Evolutionary conservation across 2,329 filamentous ascomycete genomes (phyloP).

Genomic region (Xylaria sp.): DNA sequence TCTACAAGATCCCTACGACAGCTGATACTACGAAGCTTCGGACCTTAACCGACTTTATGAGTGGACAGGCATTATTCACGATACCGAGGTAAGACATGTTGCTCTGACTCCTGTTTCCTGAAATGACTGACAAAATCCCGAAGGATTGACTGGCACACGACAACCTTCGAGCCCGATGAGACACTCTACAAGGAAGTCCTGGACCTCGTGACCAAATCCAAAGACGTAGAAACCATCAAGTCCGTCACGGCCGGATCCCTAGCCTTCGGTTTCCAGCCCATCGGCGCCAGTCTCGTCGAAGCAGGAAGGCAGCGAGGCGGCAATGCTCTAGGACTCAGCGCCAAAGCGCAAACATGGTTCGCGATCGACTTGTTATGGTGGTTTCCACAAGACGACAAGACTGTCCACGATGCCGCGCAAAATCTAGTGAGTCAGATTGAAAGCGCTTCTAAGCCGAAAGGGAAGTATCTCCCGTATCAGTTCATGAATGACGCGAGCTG

Average conservation of each 20-base stretch:
- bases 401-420: not conserved
- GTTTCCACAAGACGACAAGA: not conserved
- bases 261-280: constrained; percentile 6
- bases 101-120: no score
- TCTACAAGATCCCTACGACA: constrained; percentile 1
- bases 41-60: not conserved
- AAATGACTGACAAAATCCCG: not conserved
- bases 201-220: not conserved
- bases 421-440: not conserved
- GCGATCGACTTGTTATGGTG: not conserved
- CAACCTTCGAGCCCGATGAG: not conserved
- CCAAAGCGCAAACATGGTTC: not conserved
- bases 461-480: not conserved
- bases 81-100: not conserved
- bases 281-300: not conserved
- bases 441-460: not conserved
- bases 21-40: not conserved
- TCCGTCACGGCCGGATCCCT: constrained; percentile 4
- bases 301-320: not conserved
- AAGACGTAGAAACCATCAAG: not conserved
- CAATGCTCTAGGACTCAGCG: not conserved
- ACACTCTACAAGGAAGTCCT: not conserved
- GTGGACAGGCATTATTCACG: not conserved
- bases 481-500: constrained; percentile 14
- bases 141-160: not conserved